phyloP scores from a whole-genome alignment of 306 rosid species.

The Pterocarpus macrocarpus region DNA sequence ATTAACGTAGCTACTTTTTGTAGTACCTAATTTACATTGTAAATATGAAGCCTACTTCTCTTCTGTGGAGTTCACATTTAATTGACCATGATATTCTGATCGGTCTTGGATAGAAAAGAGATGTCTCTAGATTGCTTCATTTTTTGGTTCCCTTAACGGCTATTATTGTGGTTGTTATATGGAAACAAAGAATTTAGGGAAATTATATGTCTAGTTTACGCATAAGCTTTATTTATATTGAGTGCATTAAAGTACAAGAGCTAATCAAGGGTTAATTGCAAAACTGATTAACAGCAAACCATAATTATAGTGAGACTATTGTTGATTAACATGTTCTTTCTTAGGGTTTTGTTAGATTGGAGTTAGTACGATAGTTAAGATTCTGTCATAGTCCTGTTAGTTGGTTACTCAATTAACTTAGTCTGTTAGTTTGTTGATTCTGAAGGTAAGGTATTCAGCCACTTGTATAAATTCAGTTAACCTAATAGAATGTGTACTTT shows the following conservation, averaged over 20 bases:
- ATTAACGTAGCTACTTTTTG: neutral
- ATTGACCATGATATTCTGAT: conserved; percentile 10
- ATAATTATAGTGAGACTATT: neutral
- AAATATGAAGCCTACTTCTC: conserved; percentile 5
- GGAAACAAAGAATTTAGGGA: neutral
- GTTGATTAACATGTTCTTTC: too few relatives aligned
- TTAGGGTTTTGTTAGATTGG: neutral
- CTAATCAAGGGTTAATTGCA: neutral
- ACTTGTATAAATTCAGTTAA: too few relatives aligned
- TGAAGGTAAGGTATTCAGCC: too few relatives aligned
- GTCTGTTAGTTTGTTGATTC: too few relatives aligned
- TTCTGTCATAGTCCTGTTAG: neutral
- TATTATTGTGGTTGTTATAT: neutral
- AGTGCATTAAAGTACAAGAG: neutral
- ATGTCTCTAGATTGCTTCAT: neutral
- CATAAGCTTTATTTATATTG: neutral
- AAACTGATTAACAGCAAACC: neutral
- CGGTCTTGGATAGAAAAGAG: neutral
- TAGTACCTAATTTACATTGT: conserved; percentile 11
- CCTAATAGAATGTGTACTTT: too few relatives aligned
- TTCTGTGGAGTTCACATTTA: neutral
- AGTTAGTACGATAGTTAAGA: neutral
- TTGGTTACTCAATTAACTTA: neutral
- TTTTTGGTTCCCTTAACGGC: neutral
- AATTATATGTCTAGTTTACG: neutral